Evolutionary conservation across 2,329 filamentous ascomycete genomes (phyloP).

Genomic region (Xylaria sp.): DNA sequence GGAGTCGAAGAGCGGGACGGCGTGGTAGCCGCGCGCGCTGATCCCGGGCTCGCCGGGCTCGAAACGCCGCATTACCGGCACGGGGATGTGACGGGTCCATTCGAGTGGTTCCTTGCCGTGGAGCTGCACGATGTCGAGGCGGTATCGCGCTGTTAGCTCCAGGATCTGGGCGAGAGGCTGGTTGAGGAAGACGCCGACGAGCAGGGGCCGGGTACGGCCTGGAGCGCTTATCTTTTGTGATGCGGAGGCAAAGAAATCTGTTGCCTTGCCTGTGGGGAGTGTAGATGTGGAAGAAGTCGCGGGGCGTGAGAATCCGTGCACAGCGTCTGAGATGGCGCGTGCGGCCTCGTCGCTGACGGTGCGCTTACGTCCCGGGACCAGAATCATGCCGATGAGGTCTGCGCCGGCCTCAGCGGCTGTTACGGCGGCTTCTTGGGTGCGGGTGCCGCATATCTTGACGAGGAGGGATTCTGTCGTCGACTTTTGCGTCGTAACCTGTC

Average conservation of each 20-base stretch:
- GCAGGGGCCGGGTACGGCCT: constrained; percentile 69
- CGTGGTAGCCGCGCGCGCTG: constrained; percentile 81
- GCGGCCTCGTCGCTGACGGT: constrained; percentile 83
- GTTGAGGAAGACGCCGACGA: constrained; percentile 95
- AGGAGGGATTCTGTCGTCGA: constrained; percentile 63
- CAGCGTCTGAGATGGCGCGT: constrained; percentile 79
- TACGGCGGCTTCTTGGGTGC: constrained; percentile 81
- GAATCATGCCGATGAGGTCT: constrained; percentile 91
- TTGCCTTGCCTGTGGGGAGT: constrained; percentile 53
- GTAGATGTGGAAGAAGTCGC: constrained; percentile 42
- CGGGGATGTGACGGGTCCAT: constrained; percentile 89
- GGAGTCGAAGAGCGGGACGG: constrained; percentile 85
- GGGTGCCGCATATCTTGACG: constrained; percentile 96
- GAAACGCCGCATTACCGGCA: constrained; percentile 91
- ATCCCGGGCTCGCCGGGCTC: constrained; percentile 79
- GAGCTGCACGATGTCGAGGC: constrained; percentile 89
- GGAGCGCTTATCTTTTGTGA: constrained; percentile 57
- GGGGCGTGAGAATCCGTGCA: constrained; percentile 67
- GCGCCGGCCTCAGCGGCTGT: constrained; percentile 87
- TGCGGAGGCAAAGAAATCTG: constrained; percentile 78
- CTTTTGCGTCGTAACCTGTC: constrained; percentile 52
- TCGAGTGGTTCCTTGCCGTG: constrained; percentile 93
- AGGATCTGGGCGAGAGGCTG: constrained; percentile 87
- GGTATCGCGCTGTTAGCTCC: constrained; percentile 77
- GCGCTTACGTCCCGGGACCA: constrained; percentile 84